Evolutionary conservation across 176 grass and related monocot species (phyloP).

Genomic region (Zoysia japonica): DNA sequence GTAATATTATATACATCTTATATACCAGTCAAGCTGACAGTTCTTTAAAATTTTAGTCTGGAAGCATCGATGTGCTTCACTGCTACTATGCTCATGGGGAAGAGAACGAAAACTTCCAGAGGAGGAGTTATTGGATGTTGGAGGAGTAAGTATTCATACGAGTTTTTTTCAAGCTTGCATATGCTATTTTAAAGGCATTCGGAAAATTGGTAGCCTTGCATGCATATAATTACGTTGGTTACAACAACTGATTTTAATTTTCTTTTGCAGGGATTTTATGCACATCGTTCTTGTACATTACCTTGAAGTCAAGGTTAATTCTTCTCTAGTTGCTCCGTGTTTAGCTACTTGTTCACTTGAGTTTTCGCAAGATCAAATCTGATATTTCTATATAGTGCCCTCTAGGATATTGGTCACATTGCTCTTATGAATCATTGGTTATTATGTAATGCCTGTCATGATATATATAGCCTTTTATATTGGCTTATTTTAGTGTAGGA

Average conservation of each 20-base stretch:
- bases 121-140: slow-evolving; percentile 98
- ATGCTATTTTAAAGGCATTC: background rate
- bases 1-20: background rate
- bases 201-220: background rate
- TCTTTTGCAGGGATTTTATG: slow-evolving; percentile 84
- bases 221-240: background rate
- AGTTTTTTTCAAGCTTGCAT: slow-evolving; percentile 12
- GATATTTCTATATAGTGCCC: background rate
- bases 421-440: slow-evolving; percentile 12
- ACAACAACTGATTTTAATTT: slow-evolving; percentile 23
- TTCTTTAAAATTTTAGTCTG: slow-evolving; percentile 57
- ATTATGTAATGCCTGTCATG: background rate
- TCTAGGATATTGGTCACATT: background rate
- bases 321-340: slow-evolving; percentile 16
- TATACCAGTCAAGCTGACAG: slow-evolving; percentile 19
- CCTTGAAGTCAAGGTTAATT: slow-evolving; percentile 87
- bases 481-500: background rate
- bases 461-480: background rate
- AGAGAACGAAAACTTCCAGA: slow-evolving; percentile 88
- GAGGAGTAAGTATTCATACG: slow-evolving; percentile 69
- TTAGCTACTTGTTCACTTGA: slow-evolving; percentile 30
- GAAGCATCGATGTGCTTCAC: slow-evolving; percentile 93
- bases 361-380: slow-evolving; percentile 6
- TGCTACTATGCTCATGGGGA: slow-evolving; percentile 98
- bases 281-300: slow-evolving; percentile 99